A percentile compares a stretch with the other conserved stretches of the same genome.
phyloP scores from a whole-genome alignment of 768 basidiomycete species.

The Suillus cothurnatus region DNA sequence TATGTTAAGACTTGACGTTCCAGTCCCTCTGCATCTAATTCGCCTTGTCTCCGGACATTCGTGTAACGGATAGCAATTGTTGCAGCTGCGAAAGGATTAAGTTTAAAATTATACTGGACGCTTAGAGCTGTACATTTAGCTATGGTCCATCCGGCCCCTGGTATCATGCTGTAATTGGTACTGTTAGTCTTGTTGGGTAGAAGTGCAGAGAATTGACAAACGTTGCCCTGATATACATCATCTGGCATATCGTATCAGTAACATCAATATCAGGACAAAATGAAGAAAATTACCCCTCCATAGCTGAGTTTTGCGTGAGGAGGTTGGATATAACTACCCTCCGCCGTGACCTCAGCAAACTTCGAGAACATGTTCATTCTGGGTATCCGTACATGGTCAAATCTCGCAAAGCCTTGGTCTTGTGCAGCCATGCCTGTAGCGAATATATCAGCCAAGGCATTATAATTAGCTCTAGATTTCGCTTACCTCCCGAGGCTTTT shows the following conservation, averaged over 20 bases:
- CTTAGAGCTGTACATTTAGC: constrained; percentile 53
- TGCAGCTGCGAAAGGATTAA: constrained; percentile 39
- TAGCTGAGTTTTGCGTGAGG: constrained; percentile 77
- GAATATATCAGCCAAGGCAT: not conserved
- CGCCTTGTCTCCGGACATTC: constrained; percentile 72
- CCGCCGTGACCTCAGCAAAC: constrained; percentile 69
- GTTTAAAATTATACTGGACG: not conserved
- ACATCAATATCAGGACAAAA: not conserved
- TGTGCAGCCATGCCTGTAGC: constrained; percentile 50
- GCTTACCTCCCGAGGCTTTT: constrained; percentile 36
- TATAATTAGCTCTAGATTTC: not conserved
- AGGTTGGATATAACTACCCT: constrained; percentile 64
- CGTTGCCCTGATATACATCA: constrained; percentile 74
- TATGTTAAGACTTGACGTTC: constrained; percentile 72
- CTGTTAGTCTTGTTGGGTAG: not conserved
- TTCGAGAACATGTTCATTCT: constrained; percentile 73
- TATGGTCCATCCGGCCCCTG: constrained; percentile 58
- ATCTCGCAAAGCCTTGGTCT: constrained; percentile 73
- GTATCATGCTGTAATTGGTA: constrained; percentile 58
- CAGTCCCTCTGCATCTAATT: constrained; percentile 47
- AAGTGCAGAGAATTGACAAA: constrained; percentile 23
- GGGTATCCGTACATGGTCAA: constrained; percentile 66
- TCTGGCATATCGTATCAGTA: constrained; percentile 39
- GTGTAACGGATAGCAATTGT: constrained; percentile 72
- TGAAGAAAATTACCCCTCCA: constrained; percentile 56